Base-by-base conservation (phyloP, 768 basidiomycete species). In the Naganishia friedmannii region DNA sequence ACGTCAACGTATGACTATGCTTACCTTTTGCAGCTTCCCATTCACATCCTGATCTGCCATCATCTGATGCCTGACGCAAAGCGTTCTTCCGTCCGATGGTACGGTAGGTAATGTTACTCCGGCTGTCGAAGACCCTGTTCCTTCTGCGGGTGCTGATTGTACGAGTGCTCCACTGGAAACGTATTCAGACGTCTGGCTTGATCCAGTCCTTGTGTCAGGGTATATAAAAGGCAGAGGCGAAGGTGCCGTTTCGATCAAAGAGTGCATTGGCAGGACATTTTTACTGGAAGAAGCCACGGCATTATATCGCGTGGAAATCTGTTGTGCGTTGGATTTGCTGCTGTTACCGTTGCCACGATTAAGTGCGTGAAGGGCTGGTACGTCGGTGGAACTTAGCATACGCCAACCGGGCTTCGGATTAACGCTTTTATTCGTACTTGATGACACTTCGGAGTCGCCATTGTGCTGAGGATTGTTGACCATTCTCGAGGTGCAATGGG, bases 31-130 rank as follows among this genome's bases (percentile, higher is more conserved):
- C 8, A 98, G 85, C 83, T 89, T 93, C 71, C 91, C 83, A 80
- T 91, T 96, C 28, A 90, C 93, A 17, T 92, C 92, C 82, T 95
- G 88, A 83, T 98, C 93, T 6, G 95, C 95, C 88, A 95, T 98
- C 56, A 94, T 86, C 83, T 94, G 91, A 82, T 98, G 95, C 37
- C 94, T 83, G 6, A 93, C 88, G 78, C 94, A 97, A 21, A 96
- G 85, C 82, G 92, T 95, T 56, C 91, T 83, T 3, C 79, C 60
- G 60, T 63, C 60, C 12, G 46, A 21, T 3, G 65, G 48, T 21
- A 54, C 65, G 7, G 65, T 29, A 26, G 63, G 46, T 46, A 54
- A 26, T 17, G 58, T 26, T 63, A 12, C 2, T 5, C 19, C 23
- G 5, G 21, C n/a, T 39, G 34, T n/a, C 15, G 39, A 45, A 4